Evolutionary conservation across 73 alveolate species (phyloP).

Genomic region (Paramecium tetraurelia): DNA sequence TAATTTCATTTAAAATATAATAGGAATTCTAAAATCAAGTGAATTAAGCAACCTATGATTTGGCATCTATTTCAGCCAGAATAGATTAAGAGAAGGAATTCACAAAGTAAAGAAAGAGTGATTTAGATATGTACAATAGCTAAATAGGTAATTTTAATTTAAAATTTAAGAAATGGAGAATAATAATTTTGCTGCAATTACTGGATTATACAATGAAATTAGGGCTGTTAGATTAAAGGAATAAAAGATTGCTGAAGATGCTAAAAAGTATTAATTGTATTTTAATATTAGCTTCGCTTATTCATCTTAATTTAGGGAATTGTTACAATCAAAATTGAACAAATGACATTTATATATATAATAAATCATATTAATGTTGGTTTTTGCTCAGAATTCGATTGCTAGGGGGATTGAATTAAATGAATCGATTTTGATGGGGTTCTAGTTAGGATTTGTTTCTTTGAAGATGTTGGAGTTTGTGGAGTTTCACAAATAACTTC

Average conservation of each 20-base stretch:
- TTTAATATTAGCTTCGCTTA: background rate
- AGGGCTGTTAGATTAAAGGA: slow-evolving; percentile 13
- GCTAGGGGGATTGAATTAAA: background rate
- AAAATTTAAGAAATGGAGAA: background rate
- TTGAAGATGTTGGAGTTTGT: background rate
- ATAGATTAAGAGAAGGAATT: slow-evolving; percentile 18
- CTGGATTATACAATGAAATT: slow-evolving; percentile 24
- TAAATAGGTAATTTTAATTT: background rate
- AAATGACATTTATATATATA: background rate
- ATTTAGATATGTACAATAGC: background rate
- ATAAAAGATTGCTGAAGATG: background rate
- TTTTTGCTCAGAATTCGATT: background rate
- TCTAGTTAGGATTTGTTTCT: background rate
- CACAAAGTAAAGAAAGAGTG: background rate
- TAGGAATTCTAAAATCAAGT: background rate
- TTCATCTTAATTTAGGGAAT: slow-evolving; percentile 1
- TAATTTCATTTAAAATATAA: background rate
- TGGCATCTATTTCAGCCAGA: slow-evolving; percentile 21
- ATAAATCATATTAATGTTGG: background rate
- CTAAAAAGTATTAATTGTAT: background rate
- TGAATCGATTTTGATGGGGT: background rate
- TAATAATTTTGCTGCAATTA: background rate
- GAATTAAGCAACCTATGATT: slow-evolving; percentile 29
- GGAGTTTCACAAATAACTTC: background rate
- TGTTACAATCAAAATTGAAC: background rate